Conservation (phyloP, 2,329 filamentous ascomycete species). For the Sclerotinia glacialis region DNA sequence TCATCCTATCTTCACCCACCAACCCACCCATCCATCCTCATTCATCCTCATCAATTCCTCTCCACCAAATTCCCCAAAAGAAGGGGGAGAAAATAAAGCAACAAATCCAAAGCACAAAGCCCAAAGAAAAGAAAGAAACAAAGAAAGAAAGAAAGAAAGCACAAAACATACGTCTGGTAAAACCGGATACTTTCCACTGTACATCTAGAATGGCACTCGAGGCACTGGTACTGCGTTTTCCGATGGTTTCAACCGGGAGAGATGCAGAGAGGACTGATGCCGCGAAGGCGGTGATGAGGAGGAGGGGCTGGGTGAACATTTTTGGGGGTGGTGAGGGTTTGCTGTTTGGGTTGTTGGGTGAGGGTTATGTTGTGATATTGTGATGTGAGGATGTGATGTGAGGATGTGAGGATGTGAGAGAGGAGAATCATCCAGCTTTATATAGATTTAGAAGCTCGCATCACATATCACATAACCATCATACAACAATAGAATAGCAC, state of each 20-base stretch:
- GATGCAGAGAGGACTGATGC: conserved; percentile 10
- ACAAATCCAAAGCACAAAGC: neutral
- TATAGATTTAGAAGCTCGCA: neutral
- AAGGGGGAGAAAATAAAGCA: too few species aligned
- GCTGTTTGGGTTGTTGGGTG: neutral
- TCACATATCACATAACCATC: too few species aligned
- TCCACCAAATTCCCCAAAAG: too few species aligned
- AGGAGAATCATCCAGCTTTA: neutral
- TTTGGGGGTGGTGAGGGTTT: neutral
- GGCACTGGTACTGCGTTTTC: neutral
- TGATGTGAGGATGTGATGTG: too few species aligned
- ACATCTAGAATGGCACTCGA: neutral
- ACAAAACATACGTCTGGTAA: conserved; percentile 23
- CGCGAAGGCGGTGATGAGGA: conserved; percentile 13
- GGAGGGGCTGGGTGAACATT: conserved; percentile 19
- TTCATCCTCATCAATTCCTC: too few species aligned
- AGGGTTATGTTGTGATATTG: too few species aligned
- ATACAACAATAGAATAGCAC: too few species aligned
- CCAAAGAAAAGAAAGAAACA: too few species aligned
- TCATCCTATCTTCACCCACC: neutral
- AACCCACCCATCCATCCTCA: neutral
- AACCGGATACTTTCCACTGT: conserved; percentile 22
- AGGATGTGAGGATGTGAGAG: neutral
- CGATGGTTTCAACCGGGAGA: neutral
- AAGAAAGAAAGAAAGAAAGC: neutral